A percentile compares a stretch with the other conserved stretches of the same genome.
phyloP scores from a whole-genome alignment of 257 asterid species.

The Rubia yunnanensis region DNA sequence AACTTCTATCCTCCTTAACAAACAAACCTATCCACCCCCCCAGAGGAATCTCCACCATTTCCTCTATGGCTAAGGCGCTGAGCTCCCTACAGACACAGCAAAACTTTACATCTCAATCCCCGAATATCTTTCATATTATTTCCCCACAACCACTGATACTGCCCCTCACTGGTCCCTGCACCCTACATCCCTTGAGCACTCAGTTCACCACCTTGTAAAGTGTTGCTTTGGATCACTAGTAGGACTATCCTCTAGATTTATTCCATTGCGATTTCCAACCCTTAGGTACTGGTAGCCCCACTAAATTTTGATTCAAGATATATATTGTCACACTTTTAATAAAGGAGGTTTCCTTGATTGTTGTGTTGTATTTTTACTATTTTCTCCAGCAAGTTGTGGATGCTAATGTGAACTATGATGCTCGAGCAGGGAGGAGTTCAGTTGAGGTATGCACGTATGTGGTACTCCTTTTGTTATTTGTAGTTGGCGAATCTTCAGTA shows the following conservation, averaged over 20 bases:
- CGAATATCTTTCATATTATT: neutral
- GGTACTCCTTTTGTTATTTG: neutral
- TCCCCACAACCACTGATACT: neutral
- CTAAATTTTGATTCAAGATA: neutral
- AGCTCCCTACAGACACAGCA: neutral
- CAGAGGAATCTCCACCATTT: neutral
- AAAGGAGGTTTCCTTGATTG: neutral
- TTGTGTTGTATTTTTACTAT: conserved; percentile 2
- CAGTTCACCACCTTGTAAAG: neutral
- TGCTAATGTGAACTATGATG: conserved; percentile 57
- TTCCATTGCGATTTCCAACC: too few relatives aligned
- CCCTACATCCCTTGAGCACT: neutral
- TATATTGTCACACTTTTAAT: neutral
- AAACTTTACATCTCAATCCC: neutral
- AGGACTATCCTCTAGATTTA: too few relatives aligned
- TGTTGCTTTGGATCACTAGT: too few relatives aligned
- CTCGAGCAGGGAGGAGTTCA: conserved; percentile 80
- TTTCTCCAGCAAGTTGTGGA: conserved; percentile 70
- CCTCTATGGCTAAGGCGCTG: too few relatives aligned
- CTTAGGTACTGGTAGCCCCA: neutral
- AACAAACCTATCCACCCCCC: neutral
- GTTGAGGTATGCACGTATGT: conserved; percentile 44
- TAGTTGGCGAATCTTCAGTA: neutral
- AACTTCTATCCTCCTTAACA: too few relatives aligned
- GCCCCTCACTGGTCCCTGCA: neutral